Evolutionary conservation across 2,329 filamentous ascomycete species (phyloP).

Genomic region (Trichophyton schoenleinii): DNA sequence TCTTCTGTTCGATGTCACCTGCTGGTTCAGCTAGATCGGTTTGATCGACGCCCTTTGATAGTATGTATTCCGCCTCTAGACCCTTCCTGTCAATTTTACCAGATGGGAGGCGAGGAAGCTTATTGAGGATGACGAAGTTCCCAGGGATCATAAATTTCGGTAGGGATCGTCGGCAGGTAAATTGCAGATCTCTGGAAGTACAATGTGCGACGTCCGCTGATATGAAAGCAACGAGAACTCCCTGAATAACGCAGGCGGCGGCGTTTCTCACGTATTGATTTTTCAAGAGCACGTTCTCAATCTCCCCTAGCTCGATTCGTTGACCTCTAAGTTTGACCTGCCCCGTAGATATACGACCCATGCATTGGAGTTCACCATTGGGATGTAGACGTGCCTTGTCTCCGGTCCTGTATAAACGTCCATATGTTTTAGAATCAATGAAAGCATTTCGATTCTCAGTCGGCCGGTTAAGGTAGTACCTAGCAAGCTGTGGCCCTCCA

Average conservation of each 20-base stretch:
- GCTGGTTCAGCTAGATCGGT: constrained; percentile 13
- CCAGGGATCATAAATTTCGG: constrained; percentile 72
- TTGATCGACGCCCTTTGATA: constrained; percentile 16
- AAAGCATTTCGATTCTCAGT: constrained; percentile 64
- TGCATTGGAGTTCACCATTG: constrained; percentile 64
- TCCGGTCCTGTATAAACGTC: constrained; percentile 68
- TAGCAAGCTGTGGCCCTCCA: constrained; percentile 66
- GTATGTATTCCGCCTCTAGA: constrained; percentile 45
- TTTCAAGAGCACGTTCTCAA: constrained; percentile 58
- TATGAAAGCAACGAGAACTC: constrained; percentile 63
- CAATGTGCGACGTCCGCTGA: constrained; percentile 38
- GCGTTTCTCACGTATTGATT: constrained; percentile 51
- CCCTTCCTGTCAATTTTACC: constrained; percentile 67
- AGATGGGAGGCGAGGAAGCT: constrained; percentile 64
- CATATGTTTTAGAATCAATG: constrained; percentile 50
- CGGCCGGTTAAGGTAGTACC: constrained; percentile 67
- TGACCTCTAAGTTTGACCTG: constrained; percentile 83
- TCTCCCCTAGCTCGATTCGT: constrained; percentile 72
- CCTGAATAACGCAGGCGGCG: constrained; percentile 53
- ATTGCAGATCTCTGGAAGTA: constrained; percentile 37
- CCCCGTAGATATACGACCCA: constrained; percentile 64
- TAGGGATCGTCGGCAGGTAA: constrained; percentile 59
- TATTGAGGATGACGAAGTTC: constrained; percentile 51
- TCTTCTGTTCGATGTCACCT: constrained; percentile 19
- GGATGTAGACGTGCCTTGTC: constrained; percentile 61